Percentiles rank a stretch among this genome's conserved stretches.
phyloP scores from a whole-genome alignment of 352 stramenopile species.

The Phytophthora pseudosyringae region DNA sequence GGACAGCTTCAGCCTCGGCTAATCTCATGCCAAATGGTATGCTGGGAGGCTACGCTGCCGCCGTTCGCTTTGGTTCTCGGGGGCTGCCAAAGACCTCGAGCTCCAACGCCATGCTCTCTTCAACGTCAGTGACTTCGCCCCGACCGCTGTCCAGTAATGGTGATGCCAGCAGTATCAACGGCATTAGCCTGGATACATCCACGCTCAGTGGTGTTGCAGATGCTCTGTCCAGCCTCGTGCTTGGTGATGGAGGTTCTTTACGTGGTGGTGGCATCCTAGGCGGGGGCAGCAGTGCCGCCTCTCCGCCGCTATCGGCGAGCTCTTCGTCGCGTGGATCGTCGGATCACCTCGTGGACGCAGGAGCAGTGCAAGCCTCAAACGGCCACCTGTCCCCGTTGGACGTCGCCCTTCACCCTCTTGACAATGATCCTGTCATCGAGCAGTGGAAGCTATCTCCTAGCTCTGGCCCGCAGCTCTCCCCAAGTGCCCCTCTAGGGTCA shows the following conservation, averaged over 20 bases:
- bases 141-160: conserved; percentile 38
- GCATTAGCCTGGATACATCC: conserved; percentile 43
- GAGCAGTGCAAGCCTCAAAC: conserved; percentile 31
- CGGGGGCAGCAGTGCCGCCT: conserved; percentile 34
- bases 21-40: conserved; percentile 59
- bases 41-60: conserved; percentile 79
- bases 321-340: conserved; percentile 69
- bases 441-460: conserved; percentile 82
- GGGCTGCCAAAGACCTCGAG: conserved; percentile 47
- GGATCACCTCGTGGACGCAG: conserved; percentile 57
- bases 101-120: conserved; percentile 40
- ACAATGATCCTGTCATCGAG: conserved; percentile 75
- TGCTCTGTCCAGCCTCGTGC: conserved; percentile 70
- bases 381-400: conserved; percentile 62
- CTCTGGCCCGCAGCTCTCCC: conserved; percentile 44
- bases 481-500: conserved; percentile 52
- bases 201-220: conserved; percentile 62
- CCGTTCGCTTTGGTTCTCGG: conserved; percentile 73
- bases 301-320: conserved; percentile 51
- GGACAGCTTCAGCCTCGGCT: conserved; percentile 33
- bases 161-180: conserved; percentile 38
- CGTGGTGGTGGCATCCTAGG: conserved; percentile 25
- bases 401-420: conserved; percentile 55
- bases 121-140: conserved; percentile 42
- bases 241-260: conserved; percentile 51